Conservation (phyloP, 305 asterid genomes). For the Nicotiana rustica region DNA sequence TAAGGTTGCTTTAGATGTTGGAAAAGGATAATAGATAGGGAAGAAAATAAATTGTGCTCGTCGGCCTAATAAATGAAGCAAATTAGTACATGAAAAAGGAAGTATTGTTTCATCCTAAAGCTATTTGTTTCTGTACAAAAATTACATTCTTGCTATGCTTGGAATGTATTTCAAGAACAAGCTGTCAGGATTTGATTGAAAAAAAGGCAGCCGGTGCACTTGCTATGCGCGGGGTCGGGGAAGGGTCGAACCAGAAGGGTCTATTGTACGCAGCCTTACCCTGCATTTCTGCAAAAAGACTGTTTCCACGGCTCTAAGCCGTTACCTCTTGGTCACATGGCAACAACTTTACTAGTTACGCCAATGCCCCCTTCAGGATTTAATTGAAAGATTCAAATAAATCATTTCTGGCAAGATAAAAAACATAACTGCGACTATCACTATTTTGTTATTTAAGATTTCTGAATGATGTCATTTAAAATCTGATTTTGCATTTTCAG, state of each 20-base stretch:
- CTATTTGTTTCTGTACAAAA: neutral
- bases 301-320: too few relatives aligned
- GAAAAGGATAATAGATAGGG: too few relatives aligned
- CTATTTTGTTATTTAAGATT: constrained; percentile 28
- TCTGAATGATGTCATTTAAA: neutral
- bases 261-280: too few relatives aligned
- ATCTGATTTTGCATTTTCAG: neutral
- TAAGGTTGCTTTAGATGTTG: too few relatives aligned
- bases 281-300: too few relatives aligned
- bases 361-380: neutral
- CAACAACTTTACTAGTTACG: too few relatives aligned
- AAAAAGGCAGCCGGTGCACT: too few relatives aligned
- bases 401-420: neutral
- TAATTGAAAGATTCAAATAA: neutral
- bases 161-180: constrained; percentile 23
- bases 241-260: too few relatives aligned
- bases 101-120: neutral
- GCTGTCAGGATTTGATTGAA: neutral
- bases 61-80: too few relatives aligned
- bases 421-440: neutral
- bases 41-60: too few relatives aligned
- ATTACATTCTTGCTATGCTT: neutral
- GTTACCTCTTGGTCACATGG: too few relatives aligned
- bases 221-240: too few relatives aligned
- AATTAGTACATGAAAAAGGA: neutral